Conservation (phyloP, 106 monocot species). For the Allium cepa region DNA sequence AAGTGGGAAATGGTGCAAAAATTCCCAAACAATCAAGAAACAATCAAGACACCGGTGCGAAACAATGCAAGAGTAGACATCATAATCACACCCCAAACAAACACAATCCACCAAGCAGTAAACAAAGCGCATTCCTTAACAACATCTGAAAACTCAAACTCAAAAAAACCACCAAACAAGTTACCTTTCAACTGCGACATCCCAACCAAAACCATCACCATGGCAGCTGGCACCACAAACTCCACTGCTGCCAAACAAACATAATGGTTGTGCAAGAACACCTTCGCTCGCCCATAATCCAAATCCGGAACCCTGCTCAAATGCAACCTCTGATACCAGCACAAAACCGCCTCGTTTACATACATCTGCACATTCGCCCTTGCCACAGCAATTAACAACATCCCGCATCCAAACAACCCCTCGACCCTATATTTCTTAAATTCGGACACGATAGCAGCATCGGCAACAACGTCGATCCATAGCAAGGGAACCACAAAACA, state of each 20-base stretch:
- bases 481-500: constrained; percentile 28
- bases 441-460: background rate
- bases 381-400: constrained; percentile 37
- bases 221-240: constrained; percentile 53
- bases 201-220: constrained; percentile 55
- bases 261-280: constrained; percentile 79
- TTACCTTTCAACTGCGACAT: constrained; percentile 56
- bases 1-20: background rate
- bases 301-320: constrained; percentile 37
- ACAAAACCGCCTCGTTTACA: constrained; percentile 79
- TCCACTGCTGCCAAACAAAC: constrained; percentile 61
- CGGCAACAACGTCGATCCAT: constrained; percentile 21
- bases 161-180: constrained; percentile 25
- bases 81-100: constrained; percentile 46
- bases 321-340: constrained; percentile 93
- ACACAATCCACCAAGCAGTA: constrained; percentile 75
- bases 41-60: constrained; percentile 47
- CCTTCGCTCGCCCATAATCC: constrained; percentile 84
- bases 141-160: constrained; percentile 24
- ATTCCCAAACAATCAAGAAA: constrained; percentile 37
- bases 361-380: constrained; percentile 69
- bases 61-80: constrained; percentile 38
- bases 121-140: constrained; percentile 74
- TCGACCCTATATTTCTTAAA: constrained; percentile 15
- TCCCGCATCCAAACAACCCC: constrained; percentile 30